A percentile compares a stretch with the other conserved stretches of the same genome.
Evolutionary conservation across 116 monocot genomes (phyloP).

Genomic region (Cymodocea nodosa): DNA sequence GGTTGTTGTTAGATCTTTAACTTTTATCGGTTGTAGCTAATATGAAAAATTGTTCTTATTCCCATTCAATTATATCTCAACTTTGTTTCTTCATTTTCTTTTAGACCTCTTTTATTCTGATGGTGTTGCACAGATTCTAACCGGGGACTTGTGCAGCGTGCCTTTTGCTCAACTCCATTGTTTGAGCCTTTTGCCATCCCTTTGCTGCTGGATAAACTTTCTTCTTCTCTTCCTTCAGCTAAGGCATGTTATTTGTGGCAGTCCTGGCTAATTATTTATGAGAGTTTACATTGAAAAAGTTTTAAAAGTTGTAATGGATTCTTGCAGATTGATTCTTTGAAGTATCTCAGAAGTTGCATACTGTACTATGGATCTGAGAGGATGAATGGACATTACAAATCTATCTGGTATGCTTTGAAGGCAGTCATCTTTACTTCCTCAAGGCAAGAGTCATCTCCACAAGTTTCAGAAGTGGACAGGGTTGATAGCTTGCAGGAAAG

Average conservation of each 20-base stretch:
- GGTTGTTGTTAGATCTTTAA: no score
- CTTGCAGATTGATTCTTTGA: conserved; percentile 90
- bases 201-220: conserved; percentile 88
- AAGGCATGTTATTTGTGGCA: conserved; percentile 46
- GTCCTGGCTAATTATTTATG: background rate
- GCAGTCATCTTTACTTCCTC: conserved; percentile 43
- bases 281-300: background rate
- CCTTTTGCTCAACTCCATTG: conserved; percentile 66
- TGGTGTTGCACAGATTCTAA: conserved; percentile 4
- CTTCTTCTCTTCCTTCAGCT: conserved; percentile 73
- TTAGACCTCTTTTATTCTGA: background rate
- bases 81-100: background rate
- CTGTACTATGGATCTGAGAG: conserved; percentile 46
- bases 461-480: conserved; percentile 9
- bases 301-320: background rate
- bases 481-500: conserved; percentile 26
- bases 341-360: conserved; percentile 70
- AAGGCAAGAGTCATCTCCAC: conserved; percentile 7
- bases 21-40: no score
- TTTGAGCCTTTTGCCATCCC: conserved; percentile 84
- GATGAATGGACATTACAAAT: conserved; percentile 56
- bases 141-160: conserved; percentile 31
- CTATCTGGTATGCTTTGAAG: conserved; percentile 71
- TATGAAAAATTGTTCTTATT: background rate
- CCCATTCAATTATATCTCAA: background rate